Evolutionary conservation across 345 rosid species (phyloP).

Genomic region (Dipteronia sinensis): DNA sequence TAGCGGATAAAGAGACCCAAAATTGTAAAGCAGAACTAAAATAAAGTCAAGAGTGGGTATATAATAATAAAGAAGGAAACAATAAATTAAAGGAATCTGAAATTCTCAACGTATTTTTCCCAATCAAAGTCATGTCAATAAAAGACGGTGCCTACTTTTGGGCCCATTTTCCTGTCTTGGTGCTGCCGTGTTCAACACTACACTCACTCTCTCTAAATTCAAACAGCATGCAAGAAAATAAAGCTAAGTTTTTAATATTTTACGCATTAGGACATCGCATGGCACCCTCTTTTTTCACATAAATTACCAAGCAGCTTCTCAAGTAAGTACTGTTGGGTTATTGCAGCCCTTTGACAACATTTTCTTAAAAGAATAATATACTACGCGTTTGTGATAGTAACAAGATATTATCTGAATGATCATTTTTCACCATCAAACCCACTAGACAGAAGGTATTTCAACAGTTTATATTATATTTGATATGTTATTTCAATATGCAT

Average conservation of each 20-base stretch:
- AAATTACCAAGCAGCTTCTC: neutral
- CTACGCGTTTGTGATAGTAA: no score
- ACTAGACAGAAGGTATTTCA: no score
- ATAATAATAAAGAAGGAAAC: neutral
- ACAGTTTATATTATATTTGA: no score
- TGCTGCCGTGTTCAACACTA: conserved; percentile 40
- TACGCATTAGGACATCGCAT: no score
- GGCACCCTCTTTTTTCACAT: neutral
- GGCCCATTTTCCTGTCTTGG: conserved; percentile 28
- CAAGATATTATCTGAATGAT: no score
- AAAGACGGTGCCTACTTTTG: conserved; percentile 59
- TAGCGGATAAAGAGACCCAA: neutral
- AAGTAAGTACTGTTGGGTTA: neutral
- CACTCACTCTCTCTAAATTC: conserved; percentile 26
- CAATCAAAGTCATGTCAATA: conserved; percentile 26
- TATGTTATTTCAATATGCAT: no score
- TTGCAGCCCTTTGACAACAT: neutral
- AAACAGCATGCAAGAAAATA: conserved; percentile 15
- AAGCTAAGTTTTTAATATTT: neutral
- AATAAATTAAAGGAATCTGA: neutral
- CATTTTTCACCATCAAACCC: no score
- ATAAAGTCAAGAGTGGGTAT: neutral
- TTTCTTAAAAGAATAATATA: no score
- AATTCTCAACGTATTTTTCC: neutral
- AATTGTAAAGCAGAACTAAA: neutral